Evolutionary conservation across 1,284 basidiomycete genomes (phyloP).

Genomic region (Marasmius sp.): DNA sequence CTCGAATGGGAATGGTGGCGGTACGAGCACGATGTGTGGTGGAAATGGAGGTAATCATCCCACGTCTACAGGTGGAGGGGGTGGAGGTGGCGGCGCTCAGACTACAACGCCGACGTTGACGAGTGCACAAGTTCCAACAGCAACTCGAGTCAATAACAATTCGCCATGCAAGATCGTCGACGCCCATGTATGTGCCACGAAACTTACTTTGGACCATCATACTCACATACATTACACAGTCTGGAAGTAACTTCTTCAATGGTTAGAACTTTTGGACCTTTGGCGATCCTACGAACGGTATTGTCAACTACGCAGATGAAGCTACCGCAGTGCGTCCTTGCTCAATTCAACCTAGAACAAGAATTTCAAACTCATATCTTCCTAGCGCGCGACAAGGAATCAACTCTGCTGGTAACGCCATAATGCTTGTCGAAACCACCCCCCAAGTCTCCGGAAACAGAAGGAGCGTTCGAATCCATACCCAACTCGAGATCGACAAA

Average conservation of each 20-base stretch:
- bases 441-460: slow-evolving; percentile 63
- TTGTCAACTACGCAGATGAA: no score
- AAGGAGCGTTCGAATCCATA: slow-evolving; percentile 76
- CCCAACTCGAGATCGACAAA: slow-evolving; percentile 59
- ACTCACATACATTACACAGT: slow-evolving; percentile 30
- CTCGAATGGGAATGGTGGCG: no score
- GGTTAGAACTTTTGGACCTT: slow-evolving; percentile 78
- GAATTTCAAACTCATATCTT: background rate
- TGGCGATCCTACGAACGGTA: slow-evolving; percentile 64
- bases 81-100: slow-evolving; percentile 2
- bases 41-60: slow-evolving; percentile 11
- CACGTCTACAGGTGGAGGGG: slow-evolving; percentile 1
- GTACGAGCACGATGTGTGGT: background rate
- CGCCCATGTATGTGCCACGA: slow-evolving; percentile 27
- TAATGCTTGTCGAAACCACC: slow-evolving; percentile 87
- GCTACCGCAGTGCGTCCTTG: slow-evolving; percentile 49
- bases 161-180: no score
- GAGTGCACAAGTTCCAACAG: no score
- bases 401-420: slow-evolving; percentile 68
- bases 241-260: slow-evolving; percentile 73
- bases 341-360: background rate
- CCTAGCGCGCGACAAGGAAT: slow-evolving; percentile 52
- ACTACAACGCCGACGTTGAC: slow-evolving; percentile 15
- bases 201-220: background rate
- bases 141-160: no score